Evolutionary conservation across 441 rosid genomes (phyloP), one percentile per base, ranked within the genome.

Genomic region (Gossypium gossypioides): DNA sequence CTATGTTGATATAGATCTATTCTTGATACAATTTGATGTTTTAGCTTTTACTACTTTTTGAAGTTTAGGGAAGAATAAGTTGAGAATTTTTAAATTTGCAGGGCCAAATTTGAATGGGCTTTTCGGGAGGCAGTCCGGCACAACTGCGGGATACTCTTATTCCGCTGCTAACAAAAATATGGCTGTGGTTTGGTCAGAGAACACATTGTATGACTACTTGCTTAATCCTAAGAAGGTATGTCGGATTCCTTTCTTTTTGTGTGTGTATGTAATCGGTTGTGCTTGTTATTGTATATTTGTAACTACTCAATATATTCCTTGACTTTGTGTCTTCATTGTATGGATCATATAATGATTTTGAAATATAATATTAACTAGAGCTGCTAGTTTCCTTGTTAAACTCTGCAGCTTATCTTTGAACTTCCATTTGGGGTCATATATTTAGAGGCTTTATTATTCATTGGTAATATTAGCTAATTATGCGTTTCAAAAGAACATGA

Each of bases 211-310:
- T 32, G 89, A 88, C 55, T 86, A 88, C 82, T 82, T 88, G 80
- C 86, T 88, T 55, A 86, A 88, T 73, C 92, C 89, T 0, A 88
- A 88, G 87, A 86, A 88, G 90, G 92, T 88, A 65, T 1, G 10
- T 1, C 3, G 5, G 12, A 57, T 52, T 19, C 12, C 9, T 54
- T 19, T 29, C 24, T 2, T 13, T 6, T 56, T 8, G 9, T 21
- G 8, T 12, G 19, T 42, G 10, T 37, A 4, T 29, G 2, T 10
- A 6, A 1, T 9, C 1, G 16, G 15, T 54, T 52, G 42, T 52
- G 27, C 6, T 4, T 68, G 62, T 32, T 69, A 34, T 34, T 54
- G 6, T 12, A 18, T 24, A 24, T 67, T n/a, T 9, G 9, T 48
- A 24, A 7, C 57, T 24, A 24, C 18, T 66, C n/a, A 67, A 4